A percentile compares a stretch with the other conserved stretches of the same genome.
Conservation (phyloP, 140 eudicot genomes). For the Ambrosia hybrid region DNA sequence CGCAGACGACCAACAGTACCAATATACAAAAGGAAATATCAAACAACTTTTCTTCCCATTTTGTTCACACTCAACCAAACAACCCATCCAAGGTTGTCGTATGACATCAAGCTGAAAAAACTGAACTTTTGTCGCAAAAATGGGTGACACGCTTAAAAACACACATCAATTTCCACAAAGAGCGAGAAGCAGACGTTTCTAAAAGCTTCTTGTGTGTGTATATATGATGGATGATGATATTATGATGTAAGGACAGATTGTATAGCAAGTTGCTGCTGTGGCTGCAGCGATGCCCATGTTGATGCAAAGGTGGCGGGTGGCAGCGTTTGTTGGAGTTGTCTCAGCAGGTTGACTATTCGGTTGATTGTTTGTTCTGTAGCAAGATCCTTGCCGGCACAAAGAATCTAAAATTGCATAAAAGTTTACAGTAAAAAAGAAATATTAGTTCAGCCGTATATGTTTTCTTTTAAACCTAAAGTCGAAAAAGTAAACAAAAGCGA, state of each 20-base stretch:
- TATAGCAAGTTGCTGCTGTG: conserved; percentile 89
- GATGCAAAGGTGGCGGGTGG: conserved; percentile 84
- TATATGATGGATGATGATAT: conserved; percentile 1
- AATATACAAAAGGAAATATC: conserved; percentile 43
- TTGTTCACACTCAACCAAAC: conserved; percentile 51
- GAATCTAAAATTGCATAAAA: conserved; percentile 45
- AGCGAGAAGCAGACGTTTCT: conserved; percentile 12
- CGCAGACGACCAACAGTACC: conserved; percentile 22
- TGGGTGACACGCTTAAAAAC: conserved; percentile 36
- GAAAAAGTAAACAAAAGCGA: conserved; percentile 12
- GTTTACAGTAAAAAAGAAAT: conserved; percentile 3
- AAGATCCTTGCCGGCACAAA: conserved; percentile 93
- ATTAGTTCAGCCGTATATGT: neutral
- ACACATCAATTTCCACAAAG: conserved; percentile 26
- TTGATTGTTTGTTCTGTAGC: conserved; percentile 89
- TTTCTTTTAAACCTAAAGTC: neutral
- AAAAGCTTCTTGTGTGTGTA: conserved; percentile 9
- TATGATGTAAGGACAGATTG: conserved; percentile 82
- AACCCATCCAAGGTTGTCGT: conserved; percentile 45
- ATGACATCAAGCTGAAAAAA: conserved; percentile 41
- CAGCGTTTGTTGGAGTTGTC: conserved; percentile 88
- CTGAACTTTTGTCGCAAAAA: conserved; percentile 47
- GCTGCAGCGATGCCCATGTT: conserved; percentile 89
- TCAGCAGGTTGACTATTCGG: conserved; percentile 77
- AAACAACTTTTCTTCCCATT: conserved; percentile 28